A percentile compares a stretch with the other conserved stretches of the same genome.
Conservation (phyloP, 345 rosid species). For the Zanthoxylum bungeanum region DNA sequence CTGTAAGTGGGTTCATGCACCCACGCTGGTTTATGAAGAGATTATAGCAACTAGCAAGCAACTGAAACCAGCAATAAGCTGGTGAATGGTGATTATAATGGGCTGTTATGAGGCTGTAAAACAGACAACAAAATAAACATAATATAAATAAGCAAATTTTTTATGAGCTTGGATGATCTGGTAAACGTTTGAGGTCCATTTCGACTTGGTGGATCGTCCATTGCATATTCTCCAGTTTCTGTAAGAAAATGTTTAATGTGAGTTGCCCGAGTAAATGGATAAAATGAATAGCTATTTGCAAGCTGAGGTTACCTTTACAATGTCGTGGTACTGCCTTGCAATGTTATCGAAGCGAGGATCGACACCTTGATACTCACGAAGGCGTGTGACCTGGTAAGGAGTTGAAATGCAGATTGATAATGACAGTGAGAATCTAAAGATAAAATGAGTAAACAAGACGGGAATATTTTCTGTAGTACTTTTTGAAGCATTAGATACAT, state of each 20-base stretch:
- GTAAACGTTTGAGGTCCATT: conserved; percentile 77
- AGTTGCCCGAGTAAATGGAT: neutral
- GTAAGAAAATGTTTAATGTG: conserved; percentile 23
- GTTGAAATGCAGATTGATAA: conserved; percentile 7
- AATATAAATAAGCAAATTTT: neutral
- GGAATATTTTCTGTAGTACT: too few species aligned
- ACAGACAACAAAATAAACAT: neutral
- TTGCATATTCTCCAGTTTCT: conserved; percentile 94
- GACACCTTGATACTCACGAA: conserved; percentile 95
- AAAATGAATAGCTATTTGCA: neutral
- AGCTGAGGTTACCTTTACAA: conserved; percentile 62
- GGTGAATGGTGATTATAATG: neutral
- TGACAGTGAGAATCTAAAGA: neutral
- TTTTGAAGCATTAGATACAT: neutral
- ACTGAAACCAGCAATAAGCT: neutral
- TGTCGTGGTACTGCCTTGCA: conserved; percentile 93
- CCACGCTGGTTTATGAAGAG: neutral
- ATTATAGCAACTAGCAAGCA: neutral
- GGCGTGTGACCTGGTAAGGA: conserved; percentile 71
- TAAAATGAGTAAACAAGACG: neutral
- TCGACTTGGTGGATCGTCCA: conserved; percentile 97
- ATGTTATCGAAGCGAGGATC: conserved; percentile 92
- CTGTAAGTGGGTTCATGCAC: neutral
- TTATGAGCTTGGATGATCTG: conserved; percentile 46
- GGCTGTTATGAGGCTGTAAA: neutral